A percentile compares a stretch with the other conserved stretches of the same genome.
Conservation (phyloP, 2,329 filamentous ascomycete species). For the Colletotrichum phormii region DNA sequence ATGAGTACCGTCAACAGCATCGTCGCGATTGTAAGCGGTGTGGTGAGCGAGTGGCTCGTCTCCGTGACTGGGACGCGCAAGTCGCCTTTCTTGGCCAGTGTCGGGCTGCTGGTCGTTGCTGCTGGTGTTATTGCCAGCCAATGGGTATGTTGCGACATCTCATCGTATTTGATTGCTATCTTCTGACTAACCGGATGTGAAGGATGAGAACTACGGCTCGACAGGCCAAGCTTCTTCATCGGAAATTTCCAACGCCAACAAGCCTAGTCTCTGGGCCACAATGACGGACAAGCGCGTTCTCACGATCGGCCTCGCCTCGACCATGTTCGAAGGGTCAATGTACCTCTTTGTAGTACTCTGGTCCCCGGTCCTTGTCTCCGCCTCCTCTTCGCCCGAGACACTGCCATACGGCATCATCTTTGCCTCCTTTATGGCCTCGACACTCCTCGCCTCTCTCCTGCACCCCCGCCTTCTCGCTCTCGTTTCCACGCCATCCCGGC, state of each 20-base stretch:
- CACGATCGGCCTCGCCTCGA: slow-evolving; percentile 62
- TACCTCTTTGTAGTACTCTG: slow-evolving; percentile 72
- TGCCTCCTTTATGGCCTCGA: slow-evolving; percentile 68
- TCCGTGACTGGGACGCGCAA: slow-evolving; percentile 57
- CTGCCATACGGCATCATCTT: slow-evolving; percentile 65
- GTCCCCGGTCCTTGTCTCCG: slow-evolving; percentile 60
- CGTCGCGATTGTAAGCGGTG: slow-evolving; percentile 65
- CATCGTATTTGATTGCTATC: background rate
- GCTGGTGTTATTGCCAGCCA: slow-evolving; percentile 56
- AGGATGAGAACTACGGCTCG: slow-evolving; percentile 64
- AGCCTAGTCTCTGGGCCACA: slow-evolving; percentile 38
- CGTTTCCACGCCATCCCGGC: slow-evolving; percentile 31
- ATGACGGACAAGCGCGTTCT: slow-evolving; percentile 59
- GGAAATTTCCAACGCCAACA: slow-evolving; percentile 18
- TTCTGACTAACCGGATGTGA: background rate
- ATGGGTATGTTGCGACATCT: slow-evolving; percentile 53
- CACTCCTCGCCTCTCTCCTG: slow-evolving; percentile 68
- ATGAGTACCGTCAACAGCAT: slow-evolving; percentile 65
- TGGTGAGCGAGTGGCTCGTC: slow-evolving; percentile 64
- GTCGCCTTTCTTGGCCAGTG: slow-evolving; percentile 59
- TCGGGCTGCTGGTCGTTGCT: slow-evolving; percentile 53
- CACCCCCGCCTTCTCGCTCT: slow-evolving; percentile 48
- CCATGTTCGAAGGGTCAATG: slow-evolving; percentile 69
- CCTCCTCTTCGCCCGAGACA: slow-evolving; percentile 40
- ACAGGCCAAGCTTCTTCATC: slow-evolving; percentile 33